phyloP scores from a whole-genome alignment of 805 yeast genomes.

The Monosporozyma unispora region DNA sequence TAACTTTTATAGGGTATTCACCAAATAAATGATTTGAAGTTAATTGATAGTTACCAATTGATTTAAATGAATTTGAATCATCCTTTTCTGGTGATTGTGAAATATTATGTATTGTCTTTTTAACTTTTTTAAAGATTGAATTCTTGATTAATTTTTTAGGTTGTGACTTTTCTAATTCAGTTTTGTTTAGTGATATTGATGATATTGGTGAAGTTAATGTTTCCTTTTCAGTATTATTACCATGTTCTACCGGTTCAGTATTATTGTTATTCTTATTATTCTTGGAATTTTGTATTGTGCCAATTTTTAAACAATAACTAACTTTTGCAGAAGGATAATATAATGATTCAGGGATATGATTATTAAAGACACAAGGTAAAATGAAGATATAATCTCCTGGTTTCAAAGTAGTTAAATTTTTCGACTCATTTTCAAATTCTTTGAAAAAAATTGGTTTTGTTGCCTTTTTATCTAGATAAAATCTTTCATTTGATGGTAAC shows the following conservation, averaged over 20 bases:
- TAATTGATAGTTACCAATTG: background rate
- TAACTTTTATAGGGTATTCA: constrained; percentile 29
- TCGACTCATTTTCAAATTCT: background rate
- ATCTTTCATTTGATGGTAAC: constrained; percentile 3
- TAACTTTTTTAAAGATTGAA: constrained; percentile 21
- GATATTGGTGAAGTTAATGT: constrained; percentile 1
- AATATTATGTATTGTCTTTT: constrained; percentile 16
- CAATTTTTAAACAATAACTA: constrained; percentile 14
- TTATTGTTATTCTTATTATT: background rate
- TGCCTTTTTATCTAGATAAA: constrained; percentile 9
- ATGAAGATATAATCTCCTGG: constrained; percentile 65
- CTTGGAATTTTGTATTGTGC: constrained; percentile 7
- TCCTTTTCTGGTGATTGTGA: constrained; percentile 1
- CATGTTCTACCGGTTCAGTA: too few species aligned
- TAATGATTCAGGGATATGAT: constrained; percentile 50
- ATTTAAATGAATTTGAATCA: too few species aligned
- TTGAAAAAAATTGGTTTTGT: constrained; percentile 3
- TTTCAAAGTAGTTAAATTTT: constrained; percentile 21
- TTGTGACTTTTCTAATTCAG: constrained; percentile 11
- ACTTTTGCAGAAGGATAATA: constrained; percentile 30
- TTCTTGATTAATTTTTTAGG: constrained; percentile 7
- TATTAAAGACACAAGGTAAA: constrained; percentile 51
- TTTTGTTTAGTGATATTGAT: constrained; percentile 1
- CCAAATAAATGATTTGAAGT: constrained; percentile 15
- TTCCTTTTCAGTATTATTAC: too few species aligned